Evolutionary conservation across 2,329 filamentous ascomycete species (phyloP).

Genomic region (Penicillium sp.): DNA sequence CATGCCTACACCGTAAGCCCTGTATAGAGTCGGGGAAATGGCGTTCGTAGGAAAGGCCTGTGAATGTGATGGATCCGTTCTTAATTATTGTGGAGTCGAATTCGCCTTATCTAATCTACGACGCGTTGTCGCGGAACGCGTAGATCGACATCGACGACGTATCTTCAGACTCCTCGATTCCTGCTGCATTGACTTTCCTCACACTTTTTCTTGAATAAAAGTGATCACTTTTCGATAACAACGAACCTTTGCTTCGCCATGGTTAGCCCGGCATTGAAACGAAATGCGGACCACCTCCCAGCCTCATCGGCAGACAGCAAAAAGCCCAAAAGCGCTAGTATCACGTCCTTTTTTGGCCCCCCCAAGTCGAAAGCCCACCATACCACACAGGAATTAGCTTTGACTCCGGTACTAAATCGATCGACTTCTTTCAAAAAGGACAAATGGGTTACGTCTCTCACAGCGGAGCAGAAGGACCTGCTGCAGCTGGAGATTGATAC

Average conservation of each 20-base stretch:
- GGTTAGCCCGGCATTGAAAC: conserved; percentile 54
- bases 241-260: conserved; percentile 17
- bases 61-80: neutral
- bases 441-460: conserved; percentile 81
- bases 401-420: conserved; percentile 10
- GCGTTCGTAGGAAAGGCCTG: neutral
- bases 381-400: conserved; percentile 24
- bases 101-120: conserved; percentile 7
- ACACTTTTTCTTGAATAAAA: neutral
- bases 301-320: conserved; percentile 55
- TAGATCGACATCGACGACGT: conserved; percentile 3
- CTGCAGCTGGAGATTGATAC: conserved; percentile 90
- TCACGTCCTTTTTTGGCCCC: conserved; percentile 83
- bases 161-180: neutral
- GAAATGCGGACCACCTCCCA: conserved; percentile 57
- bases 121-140: conserved; percentile 17
- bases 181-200: neutral
- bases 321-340: conserved; percentile 70
- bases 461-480: conserved; percentile 74
- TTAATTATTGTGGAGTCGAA: neutral
- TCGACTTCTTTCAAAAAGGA: conserved; percentile 75
- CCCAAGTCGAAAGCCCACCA: conserved; percentile 53
- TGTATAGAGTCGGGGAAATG: neutral
- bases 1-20: neutral
- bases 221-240: neutral